Percentiles rank a stretch among this genome's conserved stretches.
These are phyloP conservation scores for Umbelopsis sp. DNA, from an alignment of 192 early-diverging fungal species.

Conservation along the genomic window DNA sequence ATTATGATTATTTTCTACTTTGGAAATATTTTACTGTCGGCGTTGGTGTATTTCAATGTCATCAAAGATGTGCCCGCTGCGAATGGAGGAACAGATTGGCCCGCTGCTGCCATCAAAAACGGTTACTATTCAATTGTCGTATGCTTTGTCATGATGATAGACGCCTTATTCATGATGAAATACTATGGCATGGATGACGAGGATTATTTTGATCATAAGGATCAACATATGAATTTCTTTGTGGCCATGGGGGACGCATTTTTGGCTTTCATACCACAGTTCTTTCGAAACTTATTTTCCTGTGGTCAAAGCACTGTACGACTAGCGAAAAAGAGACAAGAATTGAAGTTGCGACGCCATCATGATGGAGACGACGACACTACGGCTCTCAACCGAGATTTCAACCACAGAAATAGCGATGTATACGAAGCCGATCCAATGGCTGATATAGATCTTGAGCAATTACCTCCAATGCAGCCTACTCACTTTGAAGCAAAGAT, in stretches of 20 bases:
- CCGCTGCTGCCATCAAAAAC: conserved; percentile 36
- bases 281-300: conserved; percentile 21
- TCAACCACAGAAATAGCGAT: neutral
- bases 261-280: conserved; percentile 38
- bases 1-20: conserved; percentile 45
- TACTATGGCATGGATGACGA: conserved; percentile 32
- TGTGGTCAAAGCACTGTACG: conserved; percentile 31
- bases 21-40: conserved; percentile 31
- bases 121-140: conserved; percentile 35
- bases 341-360: conserved; percentile 22
- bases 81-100: conserved; percentile 26
- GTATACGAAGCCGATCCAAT: neutral
- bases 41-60: conserved; percentile 20
- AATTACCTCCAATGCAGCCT: neutral
- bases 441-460: neutral
- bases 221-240: neutral
- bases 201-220: conserved; percentile 23
- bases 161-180: conserved; percentile 29
- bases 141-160: conserved; percentile 33
- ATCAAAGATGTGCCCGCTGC: conserved; percentile 29
- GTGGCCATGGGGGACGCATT: neutral
- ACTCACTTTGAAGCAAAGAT: neutral
- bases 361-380: conserved; percentile 27
- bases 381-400: neutral
- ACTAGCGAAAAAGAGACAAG: conserved; percentile 35